Percentiles rank a stretch among this genome's conserved stretches.
Conservation (phyloP, 2,329 filamentous ascomycete species). For the Penicillium brevicompactum region DNA sequence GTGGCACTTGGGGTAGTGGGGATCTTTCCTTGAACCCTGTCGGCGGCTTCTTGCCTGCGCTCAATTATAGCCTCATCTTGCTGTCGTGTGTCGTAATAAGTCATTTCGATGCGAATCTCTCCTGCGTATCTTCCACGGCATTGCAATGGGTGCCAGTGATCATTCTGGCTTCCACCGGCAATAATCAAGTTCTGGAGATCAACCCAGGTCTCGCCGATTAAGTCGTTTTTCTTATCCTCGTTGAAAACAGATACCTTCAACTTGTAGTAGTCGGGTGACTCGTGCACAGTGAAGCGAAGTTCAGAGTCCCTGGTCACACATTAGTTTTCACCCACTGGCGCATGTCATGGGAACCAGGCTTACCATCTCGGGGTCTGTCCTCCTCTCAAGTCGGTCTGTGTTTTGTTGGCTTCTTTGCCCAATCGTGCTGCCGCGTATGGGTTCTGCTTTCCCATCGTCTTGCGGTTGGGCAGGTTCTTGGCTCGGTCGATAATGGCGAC, state of each 20-base stretch:
- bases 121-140: slow-evolving; percentile 95
- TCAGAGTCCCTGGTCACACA: slow-evolving; percentile 79
- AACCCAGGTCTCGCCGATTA: slow-evolving; percentile 94
- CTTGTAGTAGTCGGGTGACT: slow-evolving; percentile 93
- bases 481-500: slow-evolving; percentile 90
- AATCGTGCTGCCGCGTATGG: slow-evolving; percentile 92
- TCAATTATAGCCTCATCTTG: slow-evolving; percentile 70
- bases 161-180: slow-evolving; percentile 86
- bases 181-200: slow-evolving; percentile 79
- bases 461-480: slow-evolving; percentile 94
- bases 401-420: slow-evolving; percentile 97
- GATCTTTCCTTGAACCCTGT: slow-evolving; percentile 37
- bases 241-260: slow-evolving; percentile 96
- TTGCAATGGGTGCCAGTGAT: slow-evolving; percentile 85
- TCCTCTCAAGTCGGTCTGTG: slow-evolving; percentile 86
- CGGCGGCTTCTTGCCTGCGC: slow-evolving; percentile 53
- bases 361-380: slow-evolving; percentile 97
- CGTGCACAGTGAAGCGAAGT: slow-evolving; percentile 91
- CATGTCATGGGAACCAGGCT: background rate
- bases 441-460: slow-evolving; percentile 98
- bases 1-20: slow-evolving; percentile 24
- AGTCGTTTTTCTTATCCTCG: slow-evolving; percentile 95
- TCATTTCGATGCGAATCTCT: slow-evolving; percentile 91
- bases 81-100: slow-evolving; percentile 87
- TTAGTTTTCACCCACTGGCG: background rate